Evolutionary conservation across 2,329 filamentous ascomycete genomes (phyloP).

Genomic region (Paracoccidioides lutzii): DNA sequence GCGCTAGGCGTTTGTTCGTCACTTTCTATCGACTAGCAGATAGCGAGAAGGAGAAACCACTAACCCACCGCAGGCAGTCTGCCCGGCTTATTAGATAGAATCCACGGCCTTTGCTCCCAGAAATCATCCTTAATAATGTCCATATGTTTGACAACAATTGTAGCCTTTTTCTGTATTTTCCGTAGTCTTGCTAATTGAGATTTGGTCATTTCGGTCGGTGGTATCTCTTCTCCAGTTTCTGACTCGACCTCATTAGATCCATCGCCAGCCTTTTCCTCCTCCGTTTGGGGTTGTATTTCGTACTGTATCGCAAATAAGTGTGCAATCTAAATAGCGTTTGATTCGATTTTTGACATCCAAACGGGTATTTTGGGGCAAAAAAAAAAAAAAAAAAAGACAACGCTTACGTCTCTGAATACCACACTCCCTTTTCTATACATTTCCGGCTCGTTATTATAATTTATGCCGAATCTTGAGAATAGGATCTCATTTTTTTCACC

Average conservation of each 20-base stretch:
- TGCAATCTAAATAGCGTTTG: not conserved
- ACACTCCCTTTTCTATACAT: slow-evolving; percentile 92
- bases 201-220: slow-evolving; percentile 50
- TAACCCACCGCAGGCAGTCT: slow-evolving; percentile 46
- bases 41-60: not conserved
- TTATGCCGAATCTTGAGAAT: slow-evolving; percentile 77
- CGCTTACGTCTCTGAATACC: slow-evolving; percentile 62
- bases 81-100: slow-evolving; percentile 61
- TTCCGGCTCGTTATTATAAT: slow-evolving; percentile 93
- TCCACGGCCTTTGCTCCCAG: slow-evolving; percentile 78
- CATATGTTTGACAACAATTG: slow-evolving; percentile 68
- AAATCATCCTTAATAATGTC: slow-evolving; percentile 95
- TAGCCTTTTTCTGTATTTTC: slow-evolving; percentile 68
- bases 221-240: slow-evolving; percentile 14
- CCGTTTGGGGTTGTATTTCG: slow-evolving; percentile 49
- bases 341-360: not conserved
- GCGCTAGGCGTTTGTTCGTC: not conserved
- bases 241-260: slow-evolving; percentile 37
- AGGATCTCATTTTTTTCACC: slow-evolving; percentile 93
- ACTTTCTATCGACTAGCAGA: not conserved
- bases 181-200: slow-evolving; percentile 72
- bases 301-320: slow-evolving; percentile 39
- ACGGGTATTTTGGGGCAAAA: not conserved
- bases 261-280: slow-evolving; percentile 28
- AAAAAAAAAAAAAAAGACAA: not conserved